phyloP scores from a whole-genome alignment of 257 asterid genomes.

The Nicotiana benthamiana region DNA sequence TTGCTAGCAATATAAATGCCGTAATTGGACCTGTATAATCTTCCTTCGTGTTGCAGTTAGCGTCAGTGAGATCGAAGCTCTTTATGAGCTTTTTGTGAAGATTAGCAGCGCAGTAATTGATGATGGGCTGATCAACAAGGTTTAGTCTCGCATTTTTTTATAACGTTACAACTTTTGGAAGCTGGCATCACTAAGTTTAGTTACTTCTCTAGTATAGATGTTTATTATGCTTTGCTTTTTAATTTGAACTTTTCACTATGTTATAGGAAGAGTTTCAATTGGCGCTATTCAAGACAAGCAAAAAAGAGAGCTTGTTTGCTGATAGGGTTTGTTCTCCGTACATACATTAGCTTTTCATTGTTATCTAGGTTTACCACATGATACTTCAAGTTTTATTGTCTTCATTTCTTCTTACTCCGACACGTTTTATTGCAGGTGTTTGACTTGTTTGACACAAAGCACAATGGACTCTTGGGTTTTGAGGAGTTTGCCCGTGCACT shows the following conservation, averaged over 20 bases:
- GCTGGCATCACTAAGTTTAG: background rate
- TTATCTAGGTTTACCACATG: background rate
- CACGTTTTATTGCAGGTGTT: constrained; percentile 36
- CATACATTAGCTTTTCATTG: constrained; percentile 20
- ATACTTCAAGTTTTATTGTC: background rate
- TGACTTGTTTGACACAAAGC: constrained; percentile 75
- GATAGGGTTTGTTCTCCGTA: constrained; percentile 61
- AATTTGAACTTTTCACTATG: constrained; percentile 2
- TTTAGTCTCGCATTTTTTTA: background rate
- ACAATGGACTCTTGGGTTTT: constrained; percentile 67
- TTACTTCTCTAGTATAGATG: background rate
- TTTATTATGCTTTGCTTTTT: background rate
- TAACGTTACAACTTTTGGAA: background rate
- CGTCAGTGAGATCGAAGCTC: constrained; percentile 81
- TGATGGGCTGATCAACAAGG: constrained; percentile 86
- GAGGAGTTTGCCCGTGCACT: constrained; percentile 85
- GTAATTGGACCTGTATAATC: background rate
- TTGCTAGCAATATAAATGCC: background rate
- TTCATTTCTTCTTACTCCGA: background rate
- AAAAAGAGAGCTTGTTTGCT: constrained; percentile 76
- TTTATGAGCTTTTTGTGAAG: constrained; percentile 74
- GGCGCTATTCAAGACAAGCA: constrained; percentile 63
- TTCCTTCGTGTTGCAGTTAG: constrained; percentile 45
- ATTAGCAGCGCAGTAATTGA: constrained; percentile 81
- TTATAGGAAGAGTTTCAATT: constrained; percentile 89